Percentiles rank a stretch among this genome's conserved stretches.
Evolutionary conservation across 225 moss, liverwort and hornwort genomes (phyloP).

Genomic region (Takakia lepidozioides): DNA sequence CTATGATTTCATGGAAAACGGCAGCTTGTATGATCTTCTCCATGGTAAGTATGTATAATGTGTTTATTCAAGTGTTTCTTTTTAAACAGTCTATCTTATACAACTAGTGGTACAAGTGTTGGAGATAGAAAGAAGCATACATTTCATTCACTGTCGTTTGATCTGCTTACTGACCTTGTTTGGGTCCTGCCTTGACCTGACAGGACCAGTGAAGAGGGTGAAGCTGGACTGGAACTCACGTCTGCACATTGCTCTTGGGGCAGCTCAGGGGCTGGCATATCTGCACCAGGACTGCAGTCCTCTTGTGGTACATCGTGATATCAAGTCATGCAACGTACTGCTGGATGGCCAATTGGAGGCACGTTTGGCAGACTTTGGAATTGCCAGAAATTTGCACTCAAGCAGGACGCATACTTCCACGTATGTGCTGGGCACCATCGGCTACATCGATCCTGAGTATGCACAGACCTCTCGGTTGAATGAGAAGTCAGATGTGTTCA

Average conservation of each 20-base stretch:
- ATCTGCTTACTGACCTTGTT: too few relatives aligned
- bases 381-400: conserved; percentile 77
- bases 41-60: conserved; percentile 27
- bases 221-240: conserved; percentile 82
- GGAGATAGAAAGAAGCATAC: too few relatives aligned
- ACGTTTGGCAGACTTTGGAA: conserved; percentile 86
- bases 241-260: conserved; percentile 72
- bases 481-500: conserved; percentile 93
- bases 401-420: conserved; percentile 81
- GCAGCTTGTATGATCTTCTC: conserved; percentile 76
- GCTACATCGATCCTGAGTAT: conserved; percentile 95
- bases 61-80: neutral
- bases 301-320: conserved; percentile 85
- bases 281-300: conserved; percentile 87
- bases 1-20: conserved; percentile 92
- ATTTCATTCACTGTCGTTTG: too few relatives aligned
- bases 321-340: conserved; percentile 82
- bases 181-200: neutral
- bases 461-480: conserved; percentile 86
- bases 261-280: conserved; percentile 89
- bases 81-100: neutral
- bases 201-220: conserved; percentile 42
- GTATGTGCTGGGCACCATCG: conserved; percentile 81
- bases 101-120: too few relatives aligned
- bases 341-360: conserved; percentile 75